Evolutionary conservation across 164 flowering plant genomes (phyloP), one percentile per base, ranked within the genome.

Genomic region (Vitis labrusca): DNA sequence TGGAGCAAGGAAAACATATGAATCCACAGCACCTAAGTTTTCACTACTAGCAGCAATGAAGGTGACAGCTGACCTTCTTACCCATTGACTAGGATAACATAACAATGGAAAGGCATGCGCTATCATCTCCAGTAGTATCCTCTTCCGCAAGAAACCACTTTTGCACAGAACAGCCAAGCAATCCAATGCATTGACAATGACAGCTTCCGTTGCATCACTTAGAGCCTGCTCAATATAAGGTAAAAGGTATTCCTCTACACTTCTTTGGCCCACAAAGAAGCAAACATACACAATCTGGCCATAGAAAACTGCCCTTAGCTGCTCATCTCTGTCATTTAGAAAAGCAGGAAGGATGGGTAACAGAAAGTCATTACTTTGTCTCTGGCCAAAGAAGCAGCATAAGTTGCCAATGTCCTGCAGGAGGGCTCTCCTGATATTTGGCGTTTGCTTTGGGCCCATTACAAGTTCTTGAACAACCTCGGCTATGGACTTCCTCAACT

Each of bases 391-490:
- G 79, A 96, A 96, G 79, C 87, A 92, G 77, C 98, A 96, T 9
- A 96, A 76, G 64, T 86, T 82, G 30, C 93, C 92, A 77, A 96
- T 87, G 69, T 89, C 97, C 79, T 84, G 85, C 64, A 93, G 84
- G 51, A 96, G 95, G 48, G 98, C 98, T 83, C 97, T 89, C 81
- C 99, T 80, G 68, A 96, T 92, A 76, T 85, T 89, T 66, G 97
- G 97, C 27, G 97, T 96, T 79, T 96, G 97, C 80, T 92, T 96
- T 71, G 97, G 91, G 52, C 99, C 97, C 98, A 96, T 96, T 37
- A 96, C 98, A 73, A 96, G 87, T 72, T 96, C 99, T 74, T 96
- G 99, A 78, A 96, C 87, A 68, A 93, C 93, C 72, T 92, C 98
- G 53, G 94, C 91, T 53, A 96, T 82, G 47, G 95, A 87, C 79